Evolutionary conservation across 768 basidiomycete genomes (phyloP), one percentile per base, ranked within the genome.

Genomic region (Hemileccinum impolitum): DNA sequence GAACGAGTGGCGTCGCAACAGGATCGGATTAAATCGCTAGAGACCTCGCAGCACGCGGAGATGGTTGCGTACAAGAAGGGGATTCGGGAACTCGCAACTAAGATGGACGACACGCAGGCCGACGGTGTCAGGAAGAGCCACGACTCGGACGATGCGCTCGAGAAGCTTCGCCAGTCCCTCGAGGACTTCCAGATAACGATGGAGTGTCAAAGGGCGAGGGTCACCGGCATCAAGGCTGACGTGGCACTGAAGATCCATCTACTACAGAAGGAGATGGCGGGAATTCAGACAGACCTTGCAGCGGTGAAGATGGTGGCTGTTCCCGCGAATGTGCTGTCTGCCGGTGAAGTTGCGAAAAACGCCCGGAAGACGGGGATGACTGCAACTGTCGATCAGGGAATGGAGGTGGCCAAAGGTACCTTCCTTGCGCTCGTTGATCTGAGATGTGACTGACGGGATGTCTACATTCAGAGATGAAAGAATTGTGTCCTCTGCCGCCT

Each of bases 201-300:
- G 40, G 56, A 62, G 17, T 43, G 47, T 31, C 60, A 62, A 5
- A 51, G 37, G 1, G 56, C 59, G 26, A 56, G 46, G 35, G 13
- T 53, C 14, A 50, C 48, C 1, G 52, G 34, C 11, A 31, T 59
- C 40, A 59, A 39, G 46, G 57, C 60, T 14, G 59, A 64, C 23
- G 4, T 49, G 3, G 30, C 61, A 0, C 48, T 40, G 18, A 63
- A 49, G 54, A 56, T 59, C 12, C 28, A 34, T 6, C 48, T 61
- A 13, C 39, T 56, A 3, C 43, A 62, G 23, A 48, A 50, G 17
- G 62, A 47, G 14, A 18, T 64, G 12, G 52, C 38, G 0, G 35
- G 31, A 7, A 19, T 56, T 23, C 44, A 32, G 28, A 35, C 38
- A n/a, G 57, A 59, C n/a, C 45, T 64, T 21, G 21, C 30, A 7